A percentile compares a stretch with the other conserved stretches of the same genome.
Evolutionary conservation across 441 rosid species (phyloP).

Genomic region (Metrosideros polymorpha): DNA sequence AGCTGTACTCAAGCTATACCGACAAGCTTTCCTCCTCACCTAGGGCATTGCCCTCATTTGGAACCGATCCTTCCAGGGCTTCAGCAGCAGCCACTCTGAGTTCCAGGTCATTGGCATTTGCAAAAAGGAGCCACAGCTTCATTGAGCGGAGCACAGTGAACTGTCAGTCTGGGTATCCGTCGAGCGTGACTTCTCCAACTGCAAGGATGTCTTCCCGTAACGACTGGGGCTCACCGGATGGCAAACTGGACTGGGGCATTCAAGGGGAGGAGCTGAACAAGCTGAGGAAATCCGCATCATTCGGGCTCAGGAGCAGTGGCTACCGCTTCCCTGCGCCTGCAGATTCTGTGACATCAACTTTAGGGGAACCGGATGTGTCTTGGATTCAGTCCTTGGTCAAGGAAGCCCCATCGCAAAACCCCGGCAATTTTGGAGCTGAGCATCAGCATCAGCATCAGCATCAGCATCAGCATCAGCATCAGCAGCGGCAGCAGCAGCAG

Average conservation of each 20-base stretch:
- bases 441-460: slow-evolving; percentile 9
- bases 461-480: slow-evolving; percentile 12
- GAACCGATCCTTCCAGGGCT: slow-evolving; percentile 35
- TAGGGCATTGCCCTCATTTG: slow-evolving; percentile 33
- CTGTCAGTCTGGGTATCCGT: slow-evolving; percentile 26
- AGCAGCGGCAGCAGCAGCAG: slow-evolving; percentile 17
- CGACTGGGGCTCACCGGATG: slow-evolving; percentile 78
- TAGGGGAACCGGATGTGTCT: slow-evolving; percentile 65
- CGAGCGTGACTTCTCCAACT: slow-evolving; percentile 21
- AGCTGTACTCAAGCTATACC: slow-evolving; percentile 38
- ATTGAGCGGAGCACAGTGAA: slow-evolving; percentile 42
- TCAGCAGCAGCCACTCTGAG: slow-evolving; percentile 39
- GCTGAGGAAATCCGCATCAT: slow-evolving; percentile 62
- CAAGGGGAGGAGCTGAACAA: slow-evolving; percentile 72
- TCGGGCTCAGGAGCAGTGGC: slow-evolving; percentile 35
- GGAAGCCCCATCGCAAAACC: slow-evolving; percentile 26
- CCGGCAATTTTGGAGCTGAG: slow-evolving; percentile 18
- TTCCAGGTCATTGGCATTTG: slow-evolving; percentile 62
- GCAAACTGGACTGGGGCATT: slow-evolving; percentile 77
- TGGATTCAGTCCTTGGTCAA: slow-evolving; percentile 83
- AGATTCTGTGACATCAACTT: slow-evolving; percentile 6
- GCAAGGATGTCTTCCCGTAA: slow-evolving; percentile 22
- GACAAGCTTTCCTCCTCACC: slow-evolving; percentile 41
- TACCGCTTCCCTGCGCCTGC: slow-evolving; percentile 6
- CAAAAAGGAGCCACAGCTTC: slow-evolving; percentile 77